Percentiles rank a stretch among this genome's conserved stretches.
phyloP scores from a whole-genome alignment of 768 basidiomycete species.

The Pleurotus cornucopiae region DNA sequence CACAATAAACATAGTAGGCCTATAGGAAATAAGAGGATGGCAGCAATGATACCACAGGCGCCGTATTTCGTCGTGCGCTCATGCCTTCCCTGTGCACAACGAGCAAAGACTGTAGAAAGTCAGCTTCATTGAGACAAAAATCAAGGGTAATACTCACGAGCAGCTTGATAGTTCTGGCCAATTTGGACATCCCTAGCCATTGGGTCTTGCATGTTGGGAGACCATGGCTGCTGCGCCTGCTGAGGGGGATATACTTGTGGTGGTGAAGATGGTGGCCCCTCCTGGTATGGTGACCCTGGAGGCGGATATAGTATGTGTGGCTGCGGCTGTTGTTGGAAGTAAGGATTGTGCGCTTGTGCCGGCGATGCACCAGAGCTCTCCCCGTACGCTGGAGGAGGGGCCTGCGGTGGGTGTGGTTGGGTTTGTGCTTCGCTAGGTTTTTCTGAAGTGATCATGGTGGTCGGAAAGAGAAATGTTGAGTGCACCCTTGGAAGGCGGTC shows the following conservation, averaged over 20 bases:
- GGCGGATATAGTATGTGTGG: neutral
- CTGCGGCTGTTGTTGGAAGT: neutral
- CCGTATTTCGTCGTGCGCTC: constrained; percentile 20
- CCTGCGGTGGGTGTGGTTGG: neutral
- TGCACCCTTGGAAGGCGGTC: neutral
- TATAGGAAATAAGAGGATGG: constrained; percentile 23
- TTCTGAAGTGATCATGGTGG: constrained; percentile 3
- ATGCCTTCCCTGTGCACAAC: constrained; percentile 23
- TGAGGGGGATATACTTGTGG: neutral
- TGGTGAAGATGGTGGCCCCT: neutral
- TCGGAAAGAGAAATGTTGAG: neutral
- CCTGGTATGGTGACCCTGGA: neutral
- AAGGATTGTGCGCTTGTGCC: neutral
- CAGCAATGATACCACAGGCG: constrained; percentile 24
- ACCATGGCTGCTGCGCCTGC: neutral
- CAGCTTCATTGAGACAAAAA: constrained; percentile 1
- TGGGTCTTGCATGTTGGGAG: neutral
- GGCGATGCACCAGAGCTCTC: neutral
- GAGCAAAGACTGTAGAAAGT: constrained; percentile 17
- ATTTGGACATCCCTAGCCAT: constrained; percentile 6
- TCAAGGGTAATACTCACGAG: constrained; percentile 13
- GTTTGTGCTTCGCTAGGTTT: constrained; percentile 2
- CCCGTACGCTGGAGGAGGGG: constrained; percentile 1
- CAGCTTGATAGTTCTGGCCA: constrained; percentile 21
- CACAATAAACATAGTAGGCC: constrained; percentile 26